Base-by-base conservation (phyloP, 495 filamentous ascomycete genomes). In the Aspergillus nidulans region DNA sequence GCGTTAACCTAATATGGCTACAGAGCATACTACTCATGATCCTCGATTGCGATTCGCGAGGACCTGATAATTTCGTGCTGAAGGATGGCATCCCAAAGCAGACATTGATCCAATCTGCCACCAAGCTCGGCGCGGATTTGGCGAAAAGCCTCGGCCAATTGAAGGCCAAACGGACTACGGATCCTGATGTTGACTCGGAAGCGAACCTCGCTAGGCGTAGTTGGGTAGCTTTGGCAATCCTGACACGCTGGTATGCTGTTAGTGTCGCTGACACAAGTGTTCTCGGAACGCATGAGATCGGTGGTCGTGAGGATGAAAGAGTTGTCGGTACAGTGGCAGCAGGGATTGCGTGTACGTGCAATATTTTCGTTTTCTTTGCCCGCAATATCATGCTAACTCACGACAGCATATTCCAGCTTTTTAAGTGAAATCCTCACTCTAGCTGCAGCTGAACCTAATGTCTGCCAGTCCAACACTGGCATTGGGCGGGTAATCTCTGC, bases 221-320 rank as follows among this genome's bases (percentile, higher is more conserved):
- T 44, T 95, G 89, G 87, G 89, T 86, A 70, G 79, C 84, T 1
- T 67, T 94, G 50, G 77, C 86, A 43, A 82, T 88, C 61, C 69
- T 95, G 53, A 84, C 89, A 52, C 81, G 88, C 25, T 92, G 85
- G 85, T 83, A 90, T 62, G 82, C 88, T 15, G 77, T 85, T 38
- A 85, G 83, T 60, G 85, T 81, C 1, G 82, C 82, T 10, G 84
- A 91, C 51, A 74, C 77, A 24, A 85, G 73, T 57, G 76, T 87
- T 12, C 73, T 87, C 16, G 66, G 86, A 42, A 65, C 60, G 7
- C 62, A 70, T 30, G 73, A 76, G 49, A 72, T 77, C 43, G 71
- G 71, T 49, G 72, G 81, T 13, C 79, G 78, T 0, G 85, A 86
- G 53, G 83, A 94, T 63, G 77, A 80, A 60, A 67, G 75, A 44